Evolutionary conservation across 2,329 filamentous ascomycete genomes (phyloP).

Genomic region (Trichoderma sp.): DNA sequence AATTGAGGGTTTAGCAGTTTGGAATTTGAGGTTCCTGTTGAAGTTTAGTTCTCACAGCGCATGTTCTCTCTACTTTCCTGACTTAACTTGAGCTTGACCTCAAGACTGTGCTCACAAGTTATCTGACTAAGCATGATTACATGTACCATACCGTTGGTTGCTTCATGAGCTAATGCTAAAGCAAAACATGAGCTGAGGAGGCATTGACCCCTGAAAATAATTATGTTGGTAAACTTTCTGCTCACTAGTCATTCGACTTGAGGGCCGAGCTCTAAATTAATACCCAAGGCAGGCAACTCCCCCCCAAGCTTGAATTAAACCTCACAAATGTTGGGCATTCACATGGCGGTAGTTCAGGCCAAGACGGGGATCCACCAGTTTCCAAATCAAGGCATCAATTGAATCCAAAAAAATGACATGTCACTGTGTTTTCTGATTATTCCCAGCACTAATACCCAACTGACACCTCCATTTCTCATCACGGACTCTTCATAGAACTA

Average conservation of each 20-base stretch:
- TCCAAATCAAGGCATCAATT: not conserved
- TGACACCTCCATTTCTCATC: not conserved
- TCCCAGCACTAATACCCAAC: not conserved
- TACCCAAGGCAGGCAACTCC: not conserved
- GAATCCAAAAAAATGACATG: not conserved
- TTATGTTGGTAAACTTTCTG: not conserved
- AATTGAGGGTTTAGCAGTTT: not conserved
- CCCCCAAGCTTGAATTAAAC: not conserved
- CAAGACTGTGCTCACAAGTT: too few relatives aligned
- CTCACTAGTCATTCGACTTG: not conserved
- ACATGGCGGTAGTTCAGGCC: not conserved
- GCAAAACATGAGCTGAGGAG: not conserved
- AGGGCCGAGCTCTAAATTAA: not conserved
- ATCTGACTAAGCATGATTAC: not conserved
- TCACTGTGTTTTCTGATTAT: not conserved
- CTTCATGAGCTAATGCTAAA: not conserved
- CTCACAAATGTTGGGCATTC: not conserved
- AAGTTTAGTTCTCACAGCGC: not conserved
- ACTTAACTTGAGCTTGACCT: not conserved
- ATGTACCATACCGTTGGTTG: not conserved
- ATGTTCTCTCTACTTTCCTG: not conserved
- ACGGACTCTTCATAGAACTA: not conserved
- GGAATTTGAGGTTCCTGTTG: not conserved
- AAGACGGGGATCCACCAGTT: not conserved
- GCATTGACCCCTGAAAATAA: not conserved